Evolutionary conservation across 2,329 filamentous ascomycete genomes (phyloP).

Genomic region (Truncatella angustata): DNA sequence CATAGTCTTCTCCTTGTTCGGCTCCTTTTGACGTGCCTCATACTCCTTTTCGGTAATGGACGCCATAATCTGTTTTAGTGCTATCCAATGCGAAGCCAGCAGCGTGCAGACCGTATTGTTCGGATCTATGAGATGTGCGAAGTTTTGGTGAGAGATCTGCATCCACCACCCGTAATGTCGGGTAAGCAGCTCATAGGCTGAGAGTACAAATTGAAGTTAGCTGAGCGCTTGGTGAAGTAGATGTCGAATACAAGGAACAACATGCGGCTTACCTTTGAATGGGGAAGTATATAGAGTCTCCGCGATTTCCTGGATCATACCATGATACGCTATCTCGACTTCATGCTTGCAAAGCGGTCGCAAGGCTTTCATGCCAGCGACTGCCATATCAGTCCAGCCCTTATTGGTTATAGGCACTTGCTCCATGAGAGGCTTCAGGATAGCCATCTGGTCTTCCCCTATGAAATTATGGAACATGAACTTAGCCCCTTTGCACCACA

Average conservation of each 20-base stretch:
- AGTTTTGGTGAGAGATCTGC: slow-evolving; percentile 50
- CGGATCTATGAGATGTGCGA: slow-evolving; percentile 48
- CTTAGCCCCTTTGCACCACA: slow-evolving; percentile 46
- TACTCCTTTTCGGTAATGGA: slow-evolving; percentile 43
- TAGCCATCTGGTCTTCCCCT: slow-evolving; percentile 36
- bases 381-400: slow-evolving; percentile 46
- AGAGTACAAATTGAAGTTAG: neutral
- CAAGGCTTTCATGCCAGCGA: slow-evolving; percentile 40
- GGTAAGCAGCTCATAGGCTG: slow-evolving; percentile 50
- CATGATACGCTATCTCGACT: slow-evolving; percentile 46
- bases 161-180: slow-evolving; percentile 58
- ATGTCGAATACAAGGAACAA: neutral
- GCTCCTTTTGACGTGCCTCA: slow-evolving; percentile 10
- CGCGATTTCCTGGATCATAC: slow-evolving; percentile 43
- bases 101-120: slow-evolving; percentile 44
- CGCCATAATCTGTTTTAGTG: slow-evolving; percentile 53
- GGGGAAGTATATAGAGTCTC: slow-evolving; percentile 52
- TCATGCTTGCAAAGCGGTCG: slow-evolving; percentile 39
- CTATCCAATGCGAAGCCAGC: slow-evolving; percentile 53
- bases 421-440: slow-evolving; percentile 45
- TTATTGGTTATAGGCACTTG: slow-evolving; percentile 43
- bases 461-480: slow-evolving; percentile 50
- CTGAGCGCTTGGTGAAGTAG: neutral
- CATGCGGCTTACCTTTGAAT: slow-evolving; percentile 45
- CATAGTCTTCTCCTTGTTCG: slow-evolving; percentile 21